Conservation (phyloP, 495 filamentous ascomycete species). For the Pyronema domesticum region DNA sequence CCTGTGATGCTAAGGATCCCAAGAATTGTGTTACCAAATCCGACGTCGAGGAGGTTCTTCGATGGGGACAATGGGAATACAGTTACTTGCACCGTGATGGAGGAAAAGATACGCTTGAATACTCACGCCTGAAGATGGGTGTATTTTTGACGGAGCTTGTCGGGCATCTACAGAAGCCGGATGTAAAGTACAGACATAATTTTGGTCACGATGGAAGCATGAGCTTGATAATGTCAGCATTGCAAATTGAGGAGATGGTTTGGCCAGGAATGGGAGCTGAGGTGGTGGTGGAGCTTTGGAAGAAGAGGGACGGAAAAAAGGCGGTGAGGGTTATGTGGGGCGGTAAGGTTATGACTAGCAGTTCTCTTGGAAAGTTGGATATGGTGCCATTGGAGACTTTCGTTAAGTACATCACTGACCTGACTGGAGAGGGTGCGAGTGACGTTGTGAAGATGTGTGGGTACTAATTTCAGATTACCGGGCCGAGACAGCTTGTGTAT, state of each 20-base stretch:
- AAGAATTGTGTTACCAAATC: slow-evolving; percentile 38
- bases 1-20: slow-evolving; percentile 35
- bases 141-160: slow-evolving; percentile 48
- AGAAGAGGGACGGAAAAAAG: slow-evolving; percentile 10
- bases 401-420: slow-evolving; percentile 44
- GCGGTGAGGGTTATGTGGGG: slow-evolving; percentile 43
- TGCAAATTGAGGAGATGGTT: slow-evolving; percentile 50
- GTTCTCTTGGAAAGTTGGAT: slow-evolving; percentile 38
- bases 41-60: slow-evolving; percentile 42
- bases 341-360: slow-evolving; percentile 39
- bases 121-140: slow-evolving; percentile 36
- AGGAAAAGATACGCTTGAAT: slow-evolving; percentile 35
- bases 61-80: slow-evolving; percentile 54
- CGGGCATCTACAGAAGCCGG: slow-evolving; percentile 34
- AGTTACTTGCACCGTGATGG: slow-evolving; percentile 44
- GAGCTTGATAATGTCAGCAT: slow-evolving; percentile 39
- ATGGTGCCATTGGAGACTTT: slow-evolving; percentile 43
- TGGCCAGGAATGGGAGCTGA: slow-evolving; percentile 61
- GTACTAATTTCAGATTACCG: neutral
- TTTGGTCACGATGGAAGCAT: slow-evolving; percentile 54
- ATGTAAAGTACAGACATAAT: slow-evolving; percentile 43
- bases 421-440: slow-evolving; percentile 37
- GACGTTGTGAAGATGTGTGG: slow-evolving; percentile 30
- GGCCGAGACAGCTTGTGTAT: no score
- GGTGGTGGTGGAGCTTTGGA: slow-evolving; percentile 41